Base-by-base conservation (phyloP, 2,329 filamentous ascomycete genomes). In the Sporothrix variecibatus region DNA sequence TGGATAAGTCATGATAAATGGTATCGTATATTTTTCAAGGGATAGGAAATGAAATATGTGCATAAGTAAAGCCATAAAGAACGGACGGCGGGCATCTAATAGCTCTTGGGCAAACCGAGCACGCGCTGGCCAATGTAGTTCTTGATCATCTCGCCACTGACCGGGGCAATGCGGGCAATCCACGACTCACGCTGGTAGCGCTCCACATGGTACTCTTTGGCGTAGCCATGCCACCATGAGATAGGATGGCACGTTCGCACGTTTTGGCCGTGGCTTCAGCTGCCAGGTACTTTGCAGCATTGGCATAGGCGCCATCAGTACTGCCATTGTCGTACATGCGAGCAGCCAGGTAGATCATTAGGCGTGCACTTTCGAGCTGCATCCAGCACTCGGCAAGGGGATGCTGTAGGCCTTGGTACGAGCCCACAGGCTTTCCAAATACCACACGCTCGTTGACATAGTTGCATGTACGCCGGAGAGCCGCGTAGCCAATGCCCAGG, bases 401-500 rank as follows among this genome's bases (percentile, higher is more conserved):
- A 76, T 93, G 90, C 2, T 89, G 86, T 31, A 93, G 88, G 0
- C 85, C 88, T 77, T 92, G 90, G 78, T 92, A 92, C 82, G 86
- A 85, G 0, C 91, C 90, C 74, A 93, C 92, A 0, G 89, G 87
- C 1, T 89, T 82, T 17, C 86, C 84, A 77, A 93, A 93, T 0
- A 93, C 89, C 4, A 90, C 84, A 0, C 92, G 86, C 49, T 93
- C 90, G 71, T 86, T 84, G 0, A 92, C 91, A 77, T 94, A 94
- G 26, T 83, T 84, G 0, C 89, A 85, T 0, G 92, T 92, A 76
- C 85, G 89, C 73, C 85, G 84, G 28, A 91, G 82, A 8, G 89
- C 93, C 0, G 90, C 92, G 77, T 95, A 96, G 0, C 93, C 94
- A 0, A 97, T 83, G 0, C 94, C 93, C 0, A 96, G 85, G 0